Conservation (phyloP, 2,329 filamentous ascomycete species). For the Claviceps fusiformis region DNA sequence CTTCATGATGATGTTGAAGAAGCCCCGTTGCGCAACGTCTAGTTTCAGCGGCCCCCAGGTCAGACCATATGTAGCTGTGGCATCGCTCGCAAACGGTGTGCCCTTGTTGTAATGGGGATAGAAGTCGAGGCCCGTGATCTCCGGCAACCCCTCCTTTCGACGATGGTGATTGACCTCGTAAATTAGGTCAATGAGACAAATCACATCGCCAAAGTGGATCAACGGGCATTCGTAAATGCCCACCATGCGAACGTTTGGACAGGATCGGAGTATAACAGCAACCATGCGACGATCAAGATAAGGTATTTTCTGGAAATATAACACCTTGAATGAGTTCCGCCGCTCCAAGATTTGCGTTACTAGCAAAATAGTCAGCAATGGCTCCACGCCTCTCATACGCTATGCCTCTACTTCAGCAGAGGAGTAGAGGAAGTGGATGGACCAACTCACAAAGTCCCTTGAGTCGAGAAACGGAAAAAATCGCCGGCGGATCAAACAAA, state of each 20-base stretch:
- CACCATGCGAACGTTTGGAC: conserved; percentile 18
- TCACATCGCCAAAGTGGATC: conserved; percentile 22
- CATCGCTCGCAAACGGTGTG: conserved; percentile 7
- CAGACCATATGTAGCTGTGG: conserved; percentile 16
- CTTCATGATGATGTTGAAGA: conserved; percentile 20
- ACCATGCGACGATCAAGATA: conserved; percentile 21
- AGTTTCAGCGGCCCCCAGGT: conserved; percentile 12
- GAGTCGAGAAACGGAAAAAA: conserved; percentile 5
- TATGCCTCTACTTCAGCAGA: background rate
- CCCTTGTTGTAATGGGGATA: conserved; percentile 20
- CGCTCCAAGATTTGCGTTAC: conserved; percentile 13
- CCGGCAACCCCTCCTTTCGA: background rate
- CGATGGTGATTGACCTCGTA: conserved; percentile 20
- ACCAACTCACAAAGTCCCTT: conserved; percentile 13
- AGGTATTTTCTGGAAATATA: conserved; percentile 18
- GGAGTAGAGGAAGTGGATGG: background rate
- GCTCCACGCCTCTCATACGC: background rate
- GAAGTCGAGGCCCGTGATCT: conserved; percentile 19
- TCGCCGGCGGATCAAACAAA: conserved; percentile 7
- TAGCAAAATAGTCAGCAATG: conserved; percentile 5
- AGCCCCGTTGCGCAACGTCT: conserved; percentile 19
- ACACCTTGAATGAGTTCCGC: conserved; percentile 9
- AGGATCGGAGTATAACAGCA: conserved; percentile 21
- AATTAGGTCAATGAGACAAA: conserved; percentile 22
- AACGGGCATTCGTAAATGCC: conserved; percentile 25